Percentiles rank a stretch among this genome's conserved stretches.
phyloP scores from a whole-genome alignment of 768 basidiomycete genomes.

The Asterophora lycoperdoides region DNA sequence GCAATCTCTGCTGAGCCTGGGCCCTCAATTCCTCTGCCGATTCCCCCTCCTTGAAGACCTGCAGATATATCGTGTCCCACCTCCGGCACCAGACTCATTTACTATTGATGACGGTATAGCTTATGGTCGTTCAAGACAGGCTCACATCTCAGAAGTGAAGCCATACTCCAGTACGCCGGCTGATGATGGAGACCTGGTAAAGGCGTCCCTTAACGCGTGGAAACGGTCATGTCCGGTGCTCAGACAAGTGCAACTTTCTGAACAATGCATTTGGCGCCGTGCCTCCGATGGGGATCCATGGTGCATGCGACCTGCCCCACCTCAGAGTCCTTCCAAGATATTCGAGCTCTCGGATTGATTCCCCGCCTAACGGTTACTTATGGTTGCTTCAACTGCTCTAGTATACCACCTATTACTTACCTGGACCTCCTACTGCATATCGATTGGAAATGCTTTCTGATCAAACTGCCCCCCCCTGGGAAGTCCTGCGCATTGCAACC shows the following conservation, averaged over 20 bases:
- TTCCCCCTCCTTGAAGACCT: slow-evolving; percentile 35
- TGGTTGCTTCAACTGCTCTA: too few species aligned
- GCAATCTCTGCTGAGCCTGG: slow-evolving; percentile 40
- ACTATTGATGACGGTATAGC: too few species aligned
- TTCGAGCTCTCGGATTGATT: too few species aligned
- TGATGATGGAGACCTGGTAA: slow-evolving; percentile 25
- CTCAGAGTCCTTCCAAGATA: background rate
- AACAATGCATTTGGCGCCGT: slow-evolving; percentile 37
- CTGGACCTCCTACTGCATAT: too few species aligned
- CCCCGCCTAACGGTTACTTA: too few species aligned
- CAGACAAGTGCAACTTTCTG: slow-evolving; percentile 38
- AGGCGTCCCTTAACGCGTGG: slow-evolving; percentile 40
- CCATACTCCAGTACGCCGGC: background rate
- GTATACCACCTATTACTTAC: too few species aligned
- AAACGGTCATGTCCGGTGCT: slow-evolving; percentile 35
- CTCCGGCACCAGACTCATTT: background rate
- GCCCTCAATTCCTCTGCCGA: slow-evolving; percentile 36
- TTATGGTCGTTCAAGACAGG: too few species aligned
- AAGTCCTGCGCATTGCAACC: too few species aligned
- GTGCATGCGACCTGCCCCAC: slow-evolving; percentile 23
- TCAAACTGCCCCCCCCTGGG: too few species aligned
- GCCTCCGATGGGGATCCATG: slow-evolving; percentile 32
- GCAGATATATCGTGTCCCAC: slow-evolving; percentile 29
- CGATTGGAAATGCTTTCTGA: too few species aligned
- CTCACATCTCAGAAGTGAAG: too few species aligned